These are phyloP conservation scores for Drechmeria coniospora DNA, from an alignment of 2,329 filamentous ascomycete genomes.

Conservation along the genomic window DNA sequence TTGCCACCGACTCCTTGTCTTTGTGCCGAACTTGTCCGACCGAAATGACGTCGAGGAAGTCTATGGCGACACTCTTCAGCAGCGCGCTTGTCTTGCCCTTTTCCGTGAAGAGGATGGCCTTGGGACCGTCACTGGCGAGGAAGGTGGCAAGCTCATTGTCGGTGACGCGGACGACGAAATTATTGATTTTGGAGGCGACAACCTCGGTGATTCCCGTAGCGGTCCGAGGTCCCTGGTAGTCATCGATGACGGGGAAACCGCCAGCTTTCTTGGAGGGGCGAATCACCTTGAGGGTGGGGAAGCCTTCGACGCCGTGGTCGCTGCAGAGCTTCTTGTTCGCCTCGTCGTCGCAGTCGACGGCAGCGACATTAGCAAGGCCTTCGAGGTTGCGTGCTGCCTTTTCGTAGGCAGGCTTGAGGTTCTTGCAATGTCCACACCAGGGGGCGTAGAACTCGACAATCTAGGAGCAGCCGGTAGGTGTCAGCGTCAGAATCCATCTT, in stretches of 20 bases:
- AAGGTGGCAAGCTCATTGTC: constrained; percentile 69
- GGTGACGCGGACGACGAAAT: constrained; percentile 68
- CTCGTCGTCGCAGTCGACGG: constrained; percentile 90
- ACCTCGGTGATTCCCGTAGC: constrained; percentile 81
- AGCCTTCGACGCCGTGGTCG: constrained; percentile 76
- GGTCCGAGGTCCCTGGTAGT: constrained; percentile 72
- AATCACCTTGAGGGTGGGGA: constrained; percentile 90
- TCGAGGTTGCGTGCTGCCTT: constrained; percentile 79
- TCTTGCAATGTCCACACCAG: constrained; percentile 96
- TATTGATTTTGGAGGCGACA: constrained; percentile 76
- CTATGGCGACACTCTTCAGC: constrained; percentile 72
- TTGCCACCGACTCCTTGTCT: constrained; percentile 53
- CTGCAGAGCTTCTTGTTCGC: constrained; percentile 79
- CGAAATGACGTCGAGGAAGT: constrained; percentile 67
- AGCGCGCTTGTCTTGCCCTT: constrained; percentile 80
- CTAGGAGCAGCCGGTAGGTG: too few relatives aligned
- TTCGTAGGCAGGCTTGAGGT: constrained; percentile 88
- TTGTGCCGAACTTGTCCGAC: constrained; percentile 76
- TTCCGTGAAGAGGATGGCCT: constrained; percentile 83
- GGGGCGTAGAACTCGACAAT: constrained; percentile 84
- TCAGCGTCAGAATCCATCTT: too few relatives aligned
- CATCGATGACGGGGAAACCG: constrained; percentile 68
- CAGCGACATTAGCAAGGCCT: constrained; percentile 88
- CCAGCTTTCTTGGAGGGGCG: constrained; percentile 63
- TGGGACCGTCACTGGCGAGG: constrained; percentile 57